Percentiles rank a stretch among this genome's conserved stretches.
Evolutionary conservation across 164 flowering plant genomes (phyloP).

Genomic region (Aristolochia californica): DNA sequence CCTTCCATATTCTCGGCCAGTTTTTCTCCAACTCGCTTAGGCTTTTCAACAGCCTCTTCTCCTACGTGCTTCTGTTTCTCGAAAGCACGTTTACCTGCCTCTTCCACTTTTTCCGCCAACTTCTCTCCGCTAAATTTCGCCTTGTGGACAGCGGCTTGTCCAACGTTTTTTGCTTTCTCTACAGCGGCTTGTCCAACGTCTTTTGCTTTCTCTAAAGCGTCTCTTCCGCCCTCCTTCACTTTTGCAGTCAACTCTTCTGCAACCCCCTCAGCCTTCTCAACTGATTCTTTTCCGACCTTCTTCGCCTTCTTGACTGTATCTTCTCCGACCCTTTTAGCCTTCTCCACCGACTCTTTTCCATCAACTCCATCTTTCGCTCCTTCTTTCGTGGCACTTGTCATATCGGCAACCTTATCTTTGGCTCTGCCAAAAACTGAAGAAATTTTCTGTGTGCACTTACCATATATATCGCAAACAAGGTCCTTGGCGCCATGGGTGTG

Average conservation of each 20-base stretch:
- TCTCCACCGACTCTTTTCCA: background rate
- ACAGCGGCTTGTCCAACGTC: background rate
- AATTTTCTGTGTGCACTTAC: conserved; percentile 44
- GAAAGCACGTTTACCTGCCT: background rate
- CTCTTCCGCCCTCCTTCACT: background rate
- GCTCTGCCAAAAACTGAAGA: conserved; percentile 21
- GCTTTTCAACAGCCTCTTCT: conserved; percentile 3
- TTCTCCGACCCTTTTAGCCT: background rate
- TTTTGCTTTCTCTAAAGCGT: background rate
- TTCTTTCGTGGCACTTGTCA: background rate
- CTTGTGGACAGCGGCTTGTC: background rate
- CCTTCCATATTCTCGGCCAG: conserved; percentile 4
- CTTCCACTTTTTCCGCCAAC: background rate
- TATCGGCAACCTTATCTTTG: conserved; percentile 19
- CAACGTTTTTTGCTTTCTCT: conserved; percentile 7
- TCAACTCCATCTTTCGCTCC: background rate
- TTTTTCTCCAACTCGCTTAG: background rate
- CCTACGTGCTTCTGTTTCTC: conserved; percentile 7
- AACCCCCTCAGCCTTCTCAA: background rate
- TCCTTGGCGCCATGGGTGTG: conserved; percentile 20
- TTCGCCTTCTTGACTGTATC: conserved; percentile 4
- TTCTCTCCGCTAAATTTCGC: background rate
- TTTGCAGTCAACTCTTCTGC: background rate
- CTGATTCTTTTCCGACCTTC: background rate
- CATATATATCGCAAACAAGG: conserved; percentile 51